These are phyloP conservation scores for Fusarium graminum DNA, from an alignment of 2,329 filamentous ascomycete species.

Conservation along the genomic window DNA sequence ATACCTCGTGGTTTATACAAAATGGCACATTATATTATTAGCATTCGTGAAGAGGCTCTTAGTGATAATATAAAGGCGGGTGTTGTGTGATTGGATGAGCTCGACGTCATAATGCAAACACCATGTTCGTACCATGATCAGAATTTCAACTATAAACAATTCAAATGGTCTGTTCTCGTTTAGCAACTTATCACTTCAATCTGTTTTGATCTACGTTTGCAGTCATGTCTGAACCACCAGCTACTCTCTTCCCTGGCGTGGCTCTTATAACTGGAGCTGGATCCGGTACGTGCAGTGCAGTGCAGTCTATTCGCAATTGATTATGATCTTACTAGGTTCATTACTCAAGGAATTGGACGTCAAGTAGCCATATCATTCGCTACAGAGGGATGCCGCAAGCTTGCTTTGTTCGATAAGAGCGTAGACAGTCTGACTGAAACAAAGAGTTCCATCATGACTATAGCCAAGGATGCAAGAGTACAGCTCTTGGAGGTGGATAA, in stretches of 20 bases:
- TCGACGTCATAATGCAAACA: constrained; percentile 29
- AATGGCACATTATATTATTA: constrained; percentile 2
- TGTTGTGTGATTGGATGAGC: constrained; percentile 19
- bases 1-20: constrained; percentile 40
- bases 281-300: constrained; percentile 43
- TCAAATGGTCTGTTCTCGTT: background rate
- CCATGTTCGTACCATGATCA: background rate
- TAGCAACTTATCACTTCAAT: background rate
- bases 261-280: constrained; percentile 52
- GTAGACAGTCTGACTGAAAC: constrained; percentile 52
- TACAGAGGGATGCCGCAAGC: constrained; percentile 57
- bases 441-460: constrained; percentile 11
- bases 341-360: constrained; percentile 28
- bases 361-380: constrained; percentile 58
- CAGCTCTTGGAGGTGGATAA: constrained; percentile 53
- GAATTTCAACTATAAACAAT: background rate
- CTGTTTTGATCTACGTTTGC: rapidly evolving
- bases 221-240: constrained; percentile 14
- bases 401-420: constrained; percentile 58
- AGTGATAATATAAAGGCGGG: background rate
- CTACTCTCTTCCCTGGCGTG: constrained; percentile 50
- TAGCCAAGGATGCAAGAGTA: constrained; percentile 19
- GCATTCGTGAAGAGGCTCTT: background rate
- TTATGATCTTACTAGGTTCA: background rate
- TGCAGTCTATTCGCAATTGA: background rate